Evolutionary conservation across 352 stramenopile species (phyloP).

Genomic region (Globisporangium nodosum): DNA sequence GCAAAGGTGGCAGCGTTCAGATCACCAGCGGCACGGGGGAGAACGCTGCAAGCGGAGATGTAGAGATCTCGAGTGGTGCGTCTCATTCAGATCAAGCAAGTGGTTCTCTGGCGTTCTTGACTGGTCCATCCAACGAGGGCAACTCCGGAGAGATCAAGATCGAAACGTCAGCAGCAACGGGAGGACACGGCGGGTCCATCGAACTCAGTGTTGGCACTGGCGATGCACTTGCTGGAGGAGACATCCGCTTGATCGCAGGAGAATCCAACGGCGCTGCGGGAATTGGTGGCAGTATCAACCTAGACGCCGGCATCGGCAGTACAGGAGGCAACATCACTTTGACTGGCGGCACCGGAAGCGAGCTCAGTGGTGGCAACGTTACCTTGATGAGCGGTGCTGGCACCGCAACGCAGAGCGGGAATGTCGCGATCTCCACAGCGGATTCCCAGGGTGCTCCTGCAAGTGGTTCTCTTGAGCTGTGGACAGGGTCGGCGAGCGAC

Average conservation of each 20-base stretch:
- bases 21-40: constrained; percentile 22
- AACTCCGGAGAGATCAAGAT: constrained; percentile 5
- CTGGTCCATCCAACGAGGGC: constrained; percentile 3
- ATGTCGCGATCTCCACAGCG: constrained; percentile 18
- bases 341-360: constrained; percentile 8
- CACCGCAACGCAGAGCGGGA: constrained; percentile 14
- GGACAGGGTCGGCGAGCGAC: constrained; percentile 15
- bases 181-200: constrained; percentile 13
- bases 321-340: constrained; percentile 12
- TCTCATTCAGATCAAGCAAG: constrained; percentile 14
- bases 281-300: constrained; percentile 9
- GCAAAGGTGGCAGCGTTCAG: constrained; percentile 21
- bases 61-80: constrained; percentile 18
- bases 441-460: constrained; percentile 10
- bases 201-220: constrained; percentile 10
- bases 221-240: constrained; percentile 6
- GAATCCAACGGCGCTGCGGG: constrained; percentile 10
- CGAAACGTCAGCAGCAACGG: constrained; percentile 8
- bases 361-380: constrained; percentile 17
- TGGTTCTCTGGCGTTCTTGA: constrained; percentile 16
- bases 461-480: constrained; percentile 19
- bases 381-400: constrained; percentile 21
- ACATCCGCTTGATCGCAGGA: constrained; percentile 4
- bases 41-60: constrained; percentile 19
- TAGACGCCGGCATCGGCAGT: constrained; percentile 9